Evolutionary conservation across 148 eudicot genomes (phyloP), one percentile per base, ranked within the genome.

Genomic region (Selenicereus undatus): DNA sequence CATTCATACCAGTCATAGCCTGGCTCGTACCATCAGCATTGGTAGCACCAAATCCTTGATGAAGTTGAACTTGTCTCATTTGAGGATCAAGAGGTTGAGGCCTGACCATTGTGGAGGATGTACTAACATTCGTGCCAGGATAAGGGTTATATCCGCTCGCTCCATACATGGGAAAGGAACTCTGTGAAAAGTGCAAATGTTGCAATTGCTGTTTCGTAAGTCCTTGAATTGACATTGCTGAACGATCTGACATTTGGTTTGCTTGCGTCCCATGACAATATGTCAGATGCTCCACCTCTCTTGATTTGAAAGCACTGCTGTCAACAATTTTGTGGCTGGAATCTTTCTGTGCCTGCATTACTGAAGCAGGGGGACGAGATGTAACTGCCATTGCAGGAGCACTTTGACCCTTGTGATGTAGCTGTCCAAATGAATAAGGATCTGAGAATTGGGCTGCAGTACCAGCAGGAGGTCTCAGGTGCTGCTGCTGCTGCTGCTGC

Each of bases 141-240:
- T 79, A 86, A 62, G 91, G 87, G 58, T 79, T 79, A 86, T 84
- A 86, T 81, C 71, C 89, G 56, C 86, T 83, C 65, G 74, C 87
- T 81, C 91, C 99, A 86, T 88, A 86, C 85, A 90, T 80, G 48
- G 97, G 88, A 84, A 86, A 88, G 65, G 94, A 88, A 50, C 88
- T n/a, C 71, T 89, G 96, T 26, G 97, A 76, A 82, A 91, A 92
- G 81, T 91, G 97, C 86, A 90, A 62, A 79, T 91, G 91, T 65
- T 91, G 97, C 71, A 90, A 91, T 75, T 91, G 97, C 87, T 86
- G 90, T 81, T 90, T 93, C 71, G 81, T 82, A 84, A 92, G 91
- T 30, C 97, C 97, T 81, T 89, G 95, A 9, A 86, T 62, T 58
- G 91, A 82, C 65, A 80, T 82, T 17, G 86, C 66, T 24, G 90